Base-by-base conservation (phyloP, 441 rosid genomes). In the Brassica hybrid region DNA sequence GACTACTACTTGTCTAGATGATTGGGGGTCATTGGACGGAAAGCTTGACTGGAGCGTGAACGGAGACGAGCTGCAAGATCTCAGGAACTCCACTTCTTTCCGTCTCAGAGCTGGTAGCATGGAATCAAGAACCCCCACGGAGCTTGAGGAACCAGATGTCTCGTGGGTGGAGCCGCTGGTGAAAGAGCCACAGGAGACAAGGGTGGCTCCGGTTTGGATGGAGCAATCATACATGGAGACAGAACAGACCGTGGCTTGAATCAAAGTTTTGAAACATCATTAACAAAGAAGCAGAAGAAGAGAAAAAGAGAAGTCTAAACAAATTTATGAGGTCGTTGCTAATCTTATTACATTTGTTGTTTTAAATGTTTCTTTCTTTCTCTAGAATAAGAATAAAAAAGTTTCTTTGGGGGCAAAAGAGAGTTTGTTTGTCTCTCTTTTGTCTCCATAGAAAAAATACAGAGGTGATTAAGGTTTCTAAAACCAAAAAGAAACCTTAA, bases 161-260 rank as follows among this genome's bases (percentile, higher is more conserved):
- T 86, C 98, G 4, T 90, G 99, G 98, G 96, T 93, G 69, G 90
- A 87, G 80, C 86, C 96, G 62, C 61, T 91, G 72, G 98, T 88
- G 32, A 91, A 88, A 82, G 99, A 91, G 68, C 76, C 83, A 30
- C 79, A 88, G 7, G 60, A 77, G 7, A 77, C 79, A 52, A 70
- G 76, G 11, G 80, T 84, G 7, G 81, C 78, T 65, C 89, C 93
- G 4, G 87, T 87, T 50, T 89, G 92, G 97, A 85, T 83, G 90
- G 98, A 92, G 80, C 96, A 91, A 73, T 59, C 89, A 75, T 89
- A 86, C 85, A 85, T 83, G 80, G 97, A 92, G 80, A 94, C 90
- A 85, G 89, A 94, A 85, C 94, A 85, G 82, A 78, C 89, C 79
- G 92, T 88, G n/a, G 94, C 94, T 41, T 90, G 76, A 82, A 76